Evolutionary conservation across 2,329 filamentous ascomycete species (phyloP).

Genomic region (Clonostachys rhizophaga): DNA sequence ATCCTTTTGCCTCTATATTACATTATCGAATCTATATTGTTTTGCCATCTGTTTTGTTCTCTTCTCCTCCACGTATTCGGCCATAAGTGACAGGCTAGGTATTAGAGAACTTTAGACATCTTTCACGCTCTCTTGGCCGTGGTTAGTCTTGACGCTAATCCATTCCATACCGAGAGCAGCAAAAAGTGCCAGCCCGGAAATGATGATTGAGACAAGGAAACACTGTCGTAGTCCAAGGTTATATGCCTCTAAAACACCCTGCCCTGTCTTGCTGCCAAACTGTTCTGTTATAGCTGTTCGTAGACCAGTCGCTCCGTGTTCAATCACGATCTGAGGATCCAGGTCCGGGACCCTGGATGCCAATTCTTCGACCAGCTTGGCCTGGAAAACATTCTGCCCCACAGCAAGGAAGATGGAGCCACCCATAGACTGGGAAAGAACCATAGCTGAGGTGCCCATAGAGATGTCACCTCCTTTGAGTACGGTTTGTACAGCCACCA

Average conservation of each 20-base stretch:
- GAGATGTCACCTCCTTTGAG: constrained; percentile 7
- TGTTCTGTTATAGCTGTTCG: constrained; percentile 32
- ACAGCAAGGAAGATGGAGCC: constrained; percentile 8
- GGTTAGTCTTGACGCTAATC: constrained; percentile 4
- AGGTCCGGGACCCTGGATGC: constrained; percentile 16
- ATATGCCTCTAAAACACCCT: constrained; percentile 49
- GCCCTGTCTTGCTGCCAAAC: constrained; percentile 25
- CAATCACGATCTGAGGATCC: constrained; percentile 17
- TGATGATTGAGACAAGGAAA: constrained; percentile 4
- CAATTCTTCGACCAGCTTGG: constrained; percentile 4
- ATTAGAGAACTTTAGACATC: too few species aligned
- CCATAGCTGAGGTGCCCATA: constrained; percentile 7
- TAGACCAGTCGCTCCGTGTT: constrained; percentile 41
- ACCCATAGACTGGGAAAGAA: constrained; percentile 7
- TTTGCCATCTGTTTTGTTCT: too few species aligned
- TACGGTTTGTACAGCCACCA: constrained; percentile 7
- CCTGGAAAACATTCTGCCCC: constrained; percentile 8
- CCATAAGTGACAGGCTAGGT: too few species aligned
- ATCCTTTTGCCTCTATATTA: too few species aligned
- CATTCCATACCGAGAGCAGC: constrained; percentile 5
- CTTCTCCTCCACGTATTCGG: too few species aligned
- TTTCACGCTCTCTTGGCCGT: too few species aligned
- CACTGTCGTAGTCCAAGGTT: constrained; percentile 46
- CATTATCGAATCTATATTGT: too few species aligned
- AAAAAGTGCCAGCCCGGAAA: constrained; percentile 2